Conservation (phyloP, 768 basidiomycete species). For the Daedaleopsis nitida region DNA sequence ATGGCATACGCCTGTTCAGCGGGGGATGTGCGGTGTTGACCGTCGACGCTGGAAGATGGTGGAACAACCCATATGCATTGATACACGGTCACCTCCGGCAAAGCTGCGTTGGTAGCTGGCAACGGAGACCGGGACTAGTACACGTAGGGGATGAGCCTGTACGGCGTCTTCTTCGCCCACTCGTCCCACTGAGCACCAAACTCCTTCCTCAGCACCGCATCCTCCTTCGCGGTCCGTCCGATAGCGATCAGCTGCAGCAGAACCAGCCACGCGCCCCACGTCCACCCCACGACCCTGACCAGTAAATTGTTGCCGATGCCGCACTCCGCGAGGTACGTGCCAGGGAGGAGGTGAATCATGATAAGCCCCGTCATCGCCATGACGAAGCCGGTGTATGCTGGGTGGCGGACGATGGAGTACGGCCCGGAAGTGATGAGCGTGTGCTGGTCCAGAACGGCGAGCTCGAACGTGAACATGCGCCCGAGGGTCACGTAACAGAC, state of each 20-base stretch:
- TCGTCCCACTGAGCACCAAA: conserved; percentile 20
- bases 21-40: no score
- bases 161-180: conserved; percentile 17
- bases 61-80: no score
- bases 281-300: background rate
- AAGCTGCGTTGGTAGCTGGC: no score
- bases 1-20: no score
- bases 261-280: background rate
- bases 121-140: conserved; percentile 1
- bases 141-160: conserved; percentile 16
- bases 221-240: conserved; percentile 10
- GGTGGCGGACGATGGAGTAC: conserved; percentile 29
- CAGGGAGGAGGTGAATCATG: conserved; percentile 7
- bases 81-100: no score
- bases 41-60: no score
- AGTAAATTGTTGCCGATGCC: background rate
- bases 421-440: conserved; percentile 26
- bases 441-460: conserved; percentile 19
- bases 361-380: conserved; percentile 1
- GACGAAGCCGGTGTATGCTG: conserved; percentile 18
- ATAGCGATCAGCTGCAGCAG: background rate
- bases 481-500: conserved; percentile 17
- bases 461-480: conserved; percentile 20
- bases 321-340: conserved; percentile 9
- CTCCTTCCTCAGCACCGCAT: conserved; percentile 15